phyloP scores from a whole-genome alignment of 2,329 filamentous ascomycete genomes.

The Penicillium sp. region DNA sequence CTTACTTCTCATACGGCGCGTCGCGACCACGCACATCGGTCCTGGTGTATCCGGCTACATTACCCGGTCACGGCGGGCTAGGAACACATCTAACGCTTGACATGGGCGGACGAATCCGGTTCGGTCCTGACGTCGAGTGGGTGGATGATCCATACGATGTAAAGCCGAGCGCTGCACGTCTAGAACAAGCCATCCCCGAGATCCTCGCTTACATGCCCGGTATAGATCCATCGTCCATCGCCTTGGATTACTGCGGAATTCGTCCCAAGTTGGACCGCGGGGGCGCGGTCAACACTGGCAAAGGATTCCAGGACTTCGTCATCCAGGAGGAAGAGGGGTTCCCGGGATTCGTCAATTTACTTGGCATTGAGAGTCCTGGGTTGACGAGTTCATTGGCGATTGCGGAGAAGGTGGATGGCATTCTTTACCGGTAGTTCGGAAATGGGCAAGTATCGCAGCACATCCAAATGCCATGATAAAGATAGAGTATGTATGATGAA shows the following conservation, averaged over 20 bases:
- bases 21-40: slow-evolving; percentile 61
- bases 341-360: slow-evolving; percentile 76
- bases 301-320: slow-evolving; percentile 77
- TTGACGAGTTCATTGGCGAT: slow-evolving; percentile 83
- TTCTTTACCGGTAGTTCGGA: slow-evolving; percentile 45
- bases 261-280: slow-evolving; percentile 70
- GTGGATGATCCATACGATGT: slow-evolving; percentile 65
- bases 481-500: no score
- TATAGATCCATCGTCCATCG: slow-evolving; percentile 60
- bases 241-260: slow-evolving; percentile 84
- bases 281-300: slow-evolving; percentile 50
- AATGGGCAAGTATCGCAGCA: no score
- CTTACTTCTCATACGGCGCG: slow-evolving; percentile 79
- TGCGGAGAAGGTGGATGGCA: slow-evolving; percentile 63
- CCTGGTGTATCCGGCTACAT: slow-evolving; percentile 80
- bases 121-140: slow-evolving; percentile 96
- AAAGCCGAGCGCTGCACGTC: slow-evolving; percentile 57
- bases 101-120: slow-evolving; percentile 73
- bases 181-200: slow-evolving; percentile 63
- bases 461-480: no score
- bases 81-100: slow-evolving; percentile 94
- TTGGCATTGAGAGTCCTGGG: slow-evolving; percentile 91
- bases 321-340: slow-evolving; percentile 71
- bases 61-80: slow-evolving; percentile 76
- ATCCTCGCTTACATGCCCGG: slow-evolving; percentile 74